phyloP scores from a whole-genome alignment of 169 alveolate species.

The Plasmodium gonderi region DNA sequence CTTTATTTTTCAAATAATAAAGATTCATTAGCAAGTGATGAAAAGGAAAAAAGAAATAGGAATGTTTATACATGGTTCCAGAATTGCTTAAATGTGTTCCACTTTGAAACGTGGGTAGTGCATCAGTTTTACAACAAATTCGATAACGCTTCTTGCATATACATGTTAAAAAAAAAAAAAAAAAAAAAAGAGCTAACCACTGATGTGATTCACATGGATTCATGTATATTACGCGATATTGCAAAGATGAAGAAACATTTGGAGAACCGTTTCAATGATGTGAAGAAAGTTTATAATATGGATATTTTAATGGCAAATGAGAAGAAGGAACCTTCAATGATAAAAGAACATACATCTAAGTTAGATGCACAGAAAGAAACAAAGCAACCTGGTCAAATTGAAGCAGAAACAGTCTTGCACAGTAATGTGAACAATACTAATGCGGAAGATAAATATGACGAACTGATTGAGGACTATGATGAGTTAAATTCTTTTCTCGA shows the following conservation, averaged over 20 bases:
- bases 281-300: background rate
- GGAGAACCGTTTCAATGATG: background rate
- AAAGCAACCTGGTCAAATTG: background rate
- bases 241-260: background rate
- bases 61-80: constrained; percentile 25
- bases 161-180: constrained; percentile 18
- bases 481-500: constrained; percentile 57
- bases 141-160: constrained; percentile 23
- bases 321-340: background rate
- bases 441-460: background rate
- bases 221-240: background rate
- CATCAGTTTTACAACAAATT: constrained; percentile 44
- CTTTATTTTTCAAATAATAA: constrained; percentile 1
- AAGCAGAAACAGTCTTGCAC: background rate
- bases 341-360: background rate
- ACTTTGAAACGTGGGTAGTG: constrained; percentile 11
- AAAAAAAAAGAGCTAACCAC: background rate
- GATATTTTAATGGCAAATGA: background rate
- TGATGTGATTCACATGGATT: constrained; percentile 10
- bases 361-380: background rate
- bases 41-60: background rate
- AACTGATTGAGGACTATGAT: constrained; percentile 24
- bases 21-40: background rate
- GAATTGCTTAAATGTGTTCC: background rate
- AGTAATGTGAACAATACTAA: background rate